Conservation (phyloP, 305 asterid genomes). For the Fraxinus latifolia region DNA sequence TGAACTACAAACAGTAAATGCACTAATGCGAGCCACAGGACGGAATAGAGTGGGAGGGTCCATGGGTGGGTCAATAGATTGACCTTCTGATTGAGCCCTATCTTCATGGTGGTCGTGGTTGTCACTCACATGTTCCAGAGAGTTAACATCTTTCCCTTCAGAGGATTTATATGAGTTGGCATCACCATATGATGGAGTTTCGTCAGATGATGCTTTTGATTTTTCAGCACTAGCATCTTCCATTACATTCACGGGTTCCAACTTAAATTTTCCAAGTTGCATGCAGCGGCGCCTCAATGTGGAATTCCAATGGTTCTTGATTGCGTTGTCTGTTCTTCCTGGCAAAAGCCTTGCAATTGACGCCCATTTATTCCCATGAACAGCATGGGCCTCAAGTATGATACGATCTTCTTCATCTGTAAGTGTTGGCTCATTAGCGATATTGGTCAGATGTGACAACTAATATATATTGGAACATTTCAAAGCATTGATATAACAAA, state of each 20-base stretch:
- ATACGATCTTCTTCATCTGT: conserved; percentile 83
- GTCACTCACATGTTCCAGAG: conserved; percentile 40
- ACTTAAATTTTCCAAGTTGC: conserved; percentile 36
- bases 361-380: conserved; percentile 95
- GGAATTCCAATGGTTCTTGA: conserved; percentile 95
- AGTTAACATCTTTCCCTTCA: conserved; percentile 54
- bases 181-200: conserved; percentile 68
- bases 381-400: conserved; percentile 72
- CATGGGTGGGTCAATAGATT: conserved; percentile 32
- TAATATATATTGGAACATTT: background rate
- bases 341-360: conserved; percentile 87
- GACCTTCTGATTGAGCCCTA: conserved; percentile 36
- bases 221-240: conserved; percentile 54
- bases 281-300: conserved; percentile 61
- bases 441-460: background rate
- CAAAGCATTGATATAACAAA: background rate
- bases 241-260: conserved; percentile 31
- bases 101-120: conserved; percentile 31
- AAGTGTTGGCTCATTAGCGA: conserved; percentile 27
- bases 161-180: conserved; percentile 49
- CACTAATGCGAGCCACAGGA: conserved; percentile 70
- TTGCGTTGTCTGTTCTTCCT: conserved; percentile 93
- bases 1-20: conserved; percentile 47
- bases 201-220: conserved; percentile 77
- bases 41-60: conserved; percentile 45